phyloP scores from a whole-genome alignment of 306 rosid species.

The Lithocarpus polystachyus region DNA sequence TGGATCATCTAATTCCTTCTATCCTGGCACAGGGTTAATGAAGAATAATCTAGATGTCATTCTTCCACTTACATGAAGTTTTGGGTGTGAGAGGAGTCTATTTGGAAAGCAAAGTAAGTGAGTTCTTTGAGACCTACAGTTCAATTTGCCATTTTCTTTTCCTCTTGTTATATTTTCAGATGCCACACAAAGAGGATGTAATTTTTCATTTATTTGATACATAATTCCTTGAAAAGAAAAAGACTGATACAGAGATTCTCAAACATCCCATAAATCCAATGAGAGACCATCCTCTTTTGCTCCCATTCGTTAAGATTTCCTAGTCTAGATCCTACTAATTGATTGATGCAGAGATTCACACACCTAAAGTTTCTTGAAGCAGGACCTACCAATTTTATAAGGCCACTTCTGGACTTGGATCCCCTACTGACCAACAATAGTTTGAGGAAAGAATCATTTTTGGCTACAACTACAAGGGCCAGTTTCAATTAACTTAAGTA shows the following conservation, averaged over 20 bases:
- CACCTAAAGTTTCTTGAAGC: not conserved
- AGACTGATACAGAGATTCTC: not conserved
- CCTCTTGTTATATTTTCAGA: not conserved
- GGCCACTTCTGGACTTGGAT: not conserved
- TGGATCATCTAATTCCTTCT: slow-evolving; percentile 38
- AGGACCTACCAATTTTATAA: not conserved
- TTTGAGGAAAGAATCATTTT: not conserved
- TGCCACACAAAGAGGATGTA: not conserved
- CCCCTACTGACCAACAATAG: not conserved
- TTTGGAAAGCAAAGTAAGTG: slow-evolving; percentile 17
- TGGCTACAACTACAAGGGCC: not conserved
- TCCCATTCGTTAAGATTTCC: too few species aligned
- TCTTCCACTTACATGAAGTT: slow-evolving; percentile 40
- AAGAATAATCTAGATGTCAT: slow-evolving; percentile 58
- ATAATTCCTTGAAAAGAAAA: not conserved
- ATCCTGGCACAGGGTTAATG: slow-evolving; percentile 62
- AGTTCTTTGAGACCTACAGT: not conserved
- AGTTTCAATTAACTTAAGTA: not conserved
- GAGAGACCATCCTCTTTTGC: too few species aligned
- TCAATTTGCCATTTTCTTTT: slow-evolving; percentile 8
- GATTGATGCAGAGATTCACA: too few species aligned
- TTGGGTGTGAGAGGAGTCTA: slow-evolving; percentile 23
- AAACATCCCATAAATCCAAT: not conserved
- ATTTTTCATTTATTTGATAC: not conserved
- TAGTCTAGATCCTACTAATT: too few species aligned